Base-by-base conservation (phyloP, 306 rosid genomes). In the Cucurbita ficifolia region DNA sequence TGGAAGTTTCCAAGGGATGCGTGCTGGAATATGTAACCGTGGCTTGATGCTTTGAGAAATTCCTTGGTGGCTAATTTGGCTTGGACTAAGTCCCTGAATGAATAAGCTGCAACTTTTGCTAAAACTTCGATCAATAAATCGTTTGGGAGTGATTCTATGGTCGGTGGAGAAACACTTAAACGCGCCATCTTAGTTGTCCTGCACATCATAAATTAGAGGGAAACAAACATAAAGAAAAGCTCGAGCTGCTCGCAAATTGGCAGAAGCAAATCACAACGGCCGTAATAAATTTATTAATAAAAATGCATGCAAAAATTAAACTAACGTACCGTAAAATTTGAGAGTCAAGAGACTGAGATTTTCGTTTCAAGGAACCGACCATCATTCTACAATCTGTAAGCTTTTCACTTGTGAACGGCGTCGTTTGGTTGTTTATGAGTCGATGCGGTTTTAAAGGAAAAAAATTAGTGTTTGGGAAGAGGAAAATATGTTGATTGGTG, bases 101-200 rank as follows among this genome's bases (percentile, higher is more conserved):
- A 84, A 8, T 6, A 51, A 0, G 86, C 74, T 0, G 83, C 90
- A 9, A 84, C 86, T 48, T 60, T 78, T 7, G 72, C 73, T 0
- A 82, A 0, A 29, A 84, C 62, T 22, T 86, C 83, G 3, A 75
- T 45, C 0, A 80, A 14, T 68, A 82, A 55, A 5, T 86, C 90
- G 0, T 65, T 46, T 3, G 90, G 86, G 62, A 84, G 79, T 12
- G 54, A 4, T 46, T 5, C 5, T 12, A 49, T 49, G 18, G 14
- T 2, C n/a, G 53, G 4, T 5, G 51, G 5, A 48, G n/a, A 12
- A 48, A 11, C 4, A 16, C 6, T 0, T 3, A 1, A 4, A n/a
- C 18, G 2, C 18, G 5, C 5, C n/a, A 0, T 49, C 4, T 49
- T 49, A 1, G 53, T 13, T 49, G 2, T 4, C 14, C 18, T 49